These are phyloP conservation scores for Boeremia exigua DNA, from an alignment of 2,329 filamentous ascomycete species.

Conservation along the genomic window DNA sequence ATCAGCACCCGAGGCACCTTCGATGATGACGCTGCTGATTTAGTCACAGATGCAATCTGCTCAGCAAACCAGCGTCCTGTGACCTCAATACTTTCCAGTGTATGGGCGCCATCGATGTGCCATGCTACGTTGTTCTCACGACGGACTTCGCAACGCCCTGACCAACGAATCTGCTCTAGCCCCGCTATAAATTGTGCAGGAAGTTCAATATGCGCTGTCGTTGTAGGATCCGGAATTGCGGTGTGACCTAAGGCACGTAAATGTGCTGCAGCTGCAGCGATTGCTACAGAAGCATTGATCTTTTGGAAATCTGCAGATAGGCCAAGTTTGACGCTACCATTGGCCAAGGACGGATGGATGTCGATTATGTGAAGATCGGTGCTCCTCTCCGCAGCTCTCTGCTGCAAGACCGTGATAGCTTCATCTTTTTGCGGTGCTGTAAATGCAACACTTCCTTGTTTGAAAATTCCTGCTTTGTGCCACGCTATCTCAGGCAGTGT, in stretches of 20 bases:
- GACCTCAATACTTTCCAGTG: constrained; percentile 78
- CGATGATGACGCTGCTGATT: constrained; percentile 29
- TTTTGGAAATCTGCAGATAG: constrained; percentile 69
- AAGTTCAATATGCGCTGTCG: constrained; percentile 51
- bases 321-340: constrained; percentile 59
- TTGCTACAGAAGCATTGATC: constrained; percentile 66
- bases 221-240: constrained; percentile 47
- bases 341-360: constrained; percentile 55
- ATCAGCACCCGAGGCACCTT: constrained; percentile 66
- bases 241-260: constrained; percentile 54
- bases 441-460: constrained; percentile 67
- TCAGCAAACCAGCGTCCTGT: constrained; percentile 78
- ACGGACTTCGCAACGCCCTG: constrained; percentile 79
- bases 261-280: constrained; percentile 66
- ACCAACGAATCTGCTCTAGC: constrained; percentile 69
- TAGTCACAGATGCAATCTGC: constrained; percentile 44
- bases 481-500: constrained; percentile 85
- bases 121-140: constrained; percentile 65
- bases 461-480: constrained; percentile 92
- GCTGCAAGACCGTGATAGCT: constrained; percentile 62
- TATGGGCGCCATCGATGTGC: constrained; percentile 90
- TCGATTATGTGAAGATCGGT: constrained; percentile 56
- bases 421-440: constrained; percentile 63
- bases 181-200: constrained; percentile 69
- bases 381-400: constrained; percentile 60